These are phyloP conservation scores for Linaria vulgaris DNA, from an alignment of 257 asterid genomes.

Conservation along the genomic window DNA sequence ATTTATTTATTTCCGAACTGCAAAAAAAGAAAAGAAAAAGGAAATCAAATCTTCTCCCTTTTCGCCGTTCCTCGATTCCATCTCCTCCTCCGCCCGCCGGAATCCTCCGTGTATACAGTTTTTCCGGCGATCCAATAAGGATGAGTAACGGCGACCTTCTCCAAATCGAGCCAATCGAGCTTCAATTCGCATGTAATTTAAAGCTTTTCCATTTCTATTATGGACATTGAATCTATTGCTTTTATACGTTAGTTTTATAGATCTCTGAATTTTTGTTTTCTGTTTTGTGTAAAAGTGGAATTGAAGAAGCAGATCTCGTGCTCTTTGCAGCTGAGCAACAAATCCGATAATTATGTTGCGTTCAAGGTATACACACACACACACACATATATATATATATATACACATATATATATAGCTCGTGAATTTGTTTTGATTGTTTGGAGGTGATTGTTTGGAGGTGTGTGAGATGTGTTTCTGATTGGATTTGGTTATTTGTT, in stretches of 20 bases:
- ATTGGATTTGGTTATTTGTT: neutral
- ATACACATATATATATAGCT: no score
- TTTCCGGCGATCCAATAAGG: no score
- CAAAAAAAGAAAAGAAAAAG: no score
- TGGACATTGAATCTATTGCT: slow-evolving; percentile 8
- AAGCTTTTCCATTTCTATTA: neutral
- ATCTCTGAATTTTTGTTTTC: slow-evolving; percentile 26
- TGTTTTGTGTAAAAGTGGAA: slow-evolving; percentile 45
- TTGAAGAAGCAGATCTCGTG: slow-evolving; percentile 81
- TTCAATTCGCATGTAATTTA: slow-evolving; percentile 57
- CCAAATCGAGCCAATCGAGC: slow-evolving; percentile 51
- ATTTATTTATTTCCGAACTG: neutral
- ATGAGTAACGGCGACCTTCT: slow-evolving; percentile 41
- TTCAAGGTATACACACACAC: no score
- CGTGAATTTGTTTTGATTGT: neutral
- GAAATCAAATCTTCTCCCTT: no score
- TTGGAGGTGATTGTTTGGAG: neutral
- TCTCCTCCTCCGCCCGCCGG: neutral
- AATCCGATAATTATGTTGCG: slow-evolving; percentile 69
- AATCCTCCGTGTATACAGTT: neutral
- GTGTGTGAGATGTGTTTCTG: neutral
- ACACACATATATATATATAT: no score
- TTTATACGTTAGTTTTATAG: slow-evolving; percentile 23
- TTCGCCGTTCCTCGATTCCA: neutral
- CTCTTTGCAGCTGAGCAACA: slow-evolving; percentile 64